Evolutionary conservation across 1,284 basidiomycete genomes (phyloP).

Genomic region (Ganoderma leucocontextum): DNA sequence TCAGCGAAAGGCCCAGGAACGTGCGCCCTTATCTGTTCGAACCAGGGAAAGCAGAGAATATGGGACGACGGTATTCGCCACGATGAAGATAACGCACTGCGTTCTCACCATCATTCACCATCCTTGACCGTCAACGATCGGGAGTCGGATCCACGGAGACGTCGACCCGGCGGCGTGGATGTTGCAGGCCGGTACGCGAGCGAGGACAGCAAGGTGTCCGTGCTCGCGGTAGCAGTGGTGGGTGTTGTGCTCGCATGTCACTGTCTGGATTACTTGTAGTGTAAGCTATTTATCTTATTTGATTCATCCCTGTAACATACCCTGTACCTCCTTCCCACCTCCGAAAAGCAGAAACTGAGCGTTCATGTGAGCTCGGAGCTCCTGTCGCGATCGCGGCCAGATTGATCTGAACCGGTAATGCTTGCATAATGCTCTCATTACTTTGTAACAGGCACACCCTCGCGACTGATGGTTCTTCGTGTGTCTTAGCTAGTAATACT

Average conservation of each 20-base stretch:
- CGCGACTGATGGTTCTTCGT: not conserved
- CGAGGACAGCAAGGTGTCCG: not conserved
- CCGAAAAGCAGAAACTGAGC: not conserved
- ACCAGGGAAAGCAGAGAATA: not conserved
- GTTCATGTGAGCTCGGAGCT: not conserved
- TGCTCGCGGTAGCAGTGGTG: not conserved
- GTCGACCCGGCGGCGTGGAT: not conserved
- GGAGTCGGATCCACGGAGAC: no score
- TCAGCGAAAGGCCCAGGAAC: not conserved
- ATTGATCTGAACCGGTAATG: not conserved
- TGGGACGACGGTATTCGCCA: not conserved
- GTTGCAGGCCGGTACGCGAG: not conserved
- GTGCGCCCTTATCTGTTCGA: not conserved
- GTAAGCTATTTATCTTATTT: not conserved
- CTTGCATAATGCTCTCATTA: no score
- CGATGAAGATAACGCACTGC: not conserved
- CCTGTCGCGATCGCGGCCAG: not conserved
- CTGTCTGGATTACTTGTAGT: slow-evolving; percentile 3
- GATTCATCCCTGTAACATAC: not conserved
- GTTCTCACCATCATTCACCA: not conserved
- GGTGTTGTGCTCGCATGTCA: not conserved
- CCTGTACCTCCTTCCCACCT: not conserved
- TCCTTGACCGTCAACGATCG: not conserved
- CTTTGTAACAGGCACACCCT: not conserved
- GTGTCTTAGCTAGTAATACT: no score